Conservation (phyloP, 805 yeast species). For the Candida silvatica region DNA sequence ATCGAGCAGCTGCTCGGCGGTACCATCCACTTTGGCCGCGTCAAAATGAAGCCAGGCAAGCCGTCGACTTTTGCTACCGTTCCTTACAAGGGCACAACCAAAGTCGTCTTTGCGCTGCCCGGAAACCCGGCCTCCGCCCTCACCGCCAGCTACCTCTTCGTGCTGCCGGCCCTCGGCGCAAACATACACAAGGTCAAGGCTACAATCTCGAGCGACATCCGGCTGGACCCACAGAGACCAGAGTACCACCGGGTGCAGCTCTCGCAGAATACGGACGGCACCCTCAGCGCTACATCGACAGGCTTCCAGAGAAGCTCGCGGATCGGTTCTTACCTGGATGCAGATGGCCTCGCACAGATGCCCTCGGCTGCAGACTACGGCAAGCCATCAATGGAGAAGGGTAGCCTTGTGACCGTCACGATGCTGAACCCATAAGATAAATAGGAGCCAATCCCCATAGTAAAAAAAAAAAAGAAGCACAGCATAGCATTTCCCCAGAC, state of each 20-base stretch:
- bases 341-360: slow-evolving; percentile 35
- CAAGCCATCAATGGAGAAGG: slow-evolving; percentile 8
- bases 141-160: slow-evolving; percentile 40
- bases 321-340: slow-evolving; percentile 36
- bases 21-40: slow-evolving; percentile 42
- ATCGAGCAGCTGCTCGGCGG: slow-evolving; percentile 35
- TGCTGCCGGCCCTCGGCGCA: slow-evolving; percentile 37
- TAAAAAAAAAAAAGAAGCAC: too few species aligned
- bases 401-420: slow-evolving; percentile 18
- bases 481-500: too few species aligned
- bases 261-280: slow-evolving; percentile 15
- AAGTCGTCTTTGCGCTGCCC: slow-evolving; percentile 39
- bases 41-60: slow-evolving; percentile 53
- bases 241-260: slow-evolving; percentile 41
- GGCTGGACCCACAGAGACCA: slow-evolving; percentile 37
- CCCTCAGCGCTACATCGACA: slow-evolving; percentile 32
- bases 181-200: slow-evolving; percentile 30
- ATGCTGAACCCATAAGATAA: slow-evolving; percentile 13
- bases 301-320: slow-evolving; percentile 46
- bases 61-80: slow-evolving; percentile 52
- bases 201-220: slow-evolving; percentile 21
- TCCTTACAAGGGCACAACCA: slow-evolving; percentile 10
- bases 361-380: slow-evolving; percentile 26
- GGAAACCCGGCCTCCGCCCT: slow-evolving; percentile 51
- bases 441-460: too few species aligned